Conservation (phyloP, 371 early-diverging fungal species). For the Parasitella parasitica region DNA sequence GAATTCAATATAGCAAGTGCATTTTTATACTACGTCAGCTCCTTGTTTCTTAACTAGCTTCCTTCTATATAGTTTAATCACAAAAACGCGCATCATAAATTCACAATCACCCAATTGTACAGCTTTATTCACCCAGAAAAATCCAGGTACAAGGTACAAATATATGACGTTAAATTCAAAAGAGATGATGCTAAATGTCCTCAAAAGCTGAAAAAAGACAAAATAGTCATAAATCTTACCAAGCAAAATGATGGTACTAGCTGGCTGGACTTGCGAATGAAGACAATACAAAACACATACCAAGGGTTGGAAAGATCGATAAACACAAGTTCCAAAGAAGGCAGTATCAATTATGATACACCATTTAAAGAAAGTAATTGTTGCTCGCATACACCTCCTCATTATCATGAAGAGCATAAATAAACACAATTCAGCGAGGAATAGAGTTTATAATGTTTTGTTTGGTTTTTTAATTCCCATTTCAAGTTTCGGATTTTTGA, state of each 20-base stretch:
- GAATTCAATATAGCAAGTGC: slow-evolving; percentile 14
- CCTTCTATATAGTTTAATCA: background rate
- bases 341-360: background rate
- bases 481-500: no score
- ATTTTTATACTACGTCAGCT: background rate
- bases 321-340: background rate
- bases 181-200: no score
- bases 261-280: slow-evolving; percentile 12
- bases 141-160: background rate
- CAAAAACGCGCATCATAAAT: slow-evolving; percentile 8
- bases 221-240: background rate
- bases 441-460: no score
- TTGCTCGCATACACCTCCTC: background rate
- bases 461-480: no score
- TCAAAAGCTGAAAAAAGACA: slow-evolving; percentile 9
- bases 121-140: background rate
- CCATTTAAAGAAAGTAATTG: background rate
- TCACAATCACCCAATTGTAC: slow-evolving; percentile 13
- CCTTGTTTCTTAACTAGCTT: background rate
- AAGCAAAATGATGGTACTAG: background rate
- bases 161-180: background rate
- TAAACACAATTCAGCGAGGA: no score
- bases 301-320: slow-evolving; percentile 1
- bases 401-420: background rate
- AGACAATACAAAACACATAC: slow-evolving; percentile 4